Base-by-base conservation (phyloP, 148 eudicot genomes). In the Oxyria digyna region DNA sequence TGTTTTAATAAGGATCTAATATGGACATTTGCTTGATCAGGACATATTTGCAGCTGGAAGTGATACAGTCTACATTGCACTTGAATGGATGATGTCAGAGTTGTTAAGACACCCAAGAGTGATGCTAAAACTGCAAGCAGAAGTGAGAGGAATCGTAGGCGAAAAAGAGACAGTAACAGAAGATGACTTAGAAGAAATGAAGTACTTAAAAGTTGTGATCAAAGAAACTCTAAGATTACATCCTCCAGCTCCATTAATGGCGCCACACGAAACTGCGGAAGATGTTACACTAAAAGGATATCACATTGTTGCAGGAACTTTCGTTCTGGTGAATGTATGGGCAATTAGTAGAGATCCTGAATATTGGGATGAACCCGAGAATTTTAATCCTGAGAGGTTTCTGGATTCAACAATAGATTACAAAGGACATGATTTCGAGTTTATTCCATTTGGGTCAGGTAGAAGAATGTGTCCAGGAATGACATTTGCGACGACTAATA, bases 371-470 rank as follows among this genome's bases (percentile, higher is more conserved):
- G 73, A 78, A 6, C 81, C 81, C 20, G 76, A 78, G 26, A 38
- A 43, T 42, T 78, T 78, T 70, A 23, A 20, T 41, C 81, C 81
- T 3, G 81, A 74, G 78, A 78, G 81, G 69, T 78, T 78, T 40
- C 15, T 75, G 40, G 42, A 75, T 54, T 75, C 68, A 23, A 1
- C 29, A 0, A 31, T 75, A 8, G 78, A 72, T 31, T 69, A 62
- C 12, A 74, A 74, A 57, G 82, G 80, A 7, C 78, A 79, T 12
- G 46, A 82, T 66, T 79, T 82, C 33, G 35, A 74, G 20, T 54
- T 82, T 1, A 76, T 76, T 32, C 85, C 82, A 1, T 82, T 82
- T 45, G 85, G 82, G 26, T 73, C 82, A 6, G 82, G 79, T 9
- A 67, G 79, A 33, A 76, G 82, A 35, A 72, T 74, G 3, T 79